These are phyloP conservation scores for Eimeria falciformis DNA, from an alignment of 169 alveolate genomes.

Conservation along the genomic window DNA sequence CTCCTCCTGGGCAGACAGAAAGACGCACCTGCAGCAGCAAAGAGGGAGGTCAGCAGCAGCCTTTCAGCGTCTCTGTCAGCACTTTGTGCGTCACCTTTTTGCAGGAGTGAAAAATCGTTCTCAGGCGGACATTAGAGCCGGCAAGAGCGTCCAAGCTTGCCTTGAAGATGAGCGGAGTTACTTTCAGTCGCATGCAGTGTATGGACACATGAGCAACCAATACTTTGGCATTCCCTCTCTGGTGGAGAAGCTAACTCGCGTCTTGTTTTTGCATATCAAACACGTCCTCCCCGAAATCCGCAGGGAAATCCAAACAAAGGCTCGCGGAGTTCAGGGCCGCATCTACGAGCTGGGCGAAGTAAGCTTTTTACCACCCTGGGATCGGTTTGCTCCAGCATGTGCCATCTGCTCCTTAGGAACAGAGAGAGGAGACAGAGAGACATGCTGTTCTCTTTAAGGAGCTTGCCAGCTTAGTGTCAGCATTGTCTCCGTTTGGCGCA, in stretches of 20 bases:
- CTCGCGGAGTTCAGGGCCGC: slow-evolving; percentile 55
- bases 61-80: neutral
- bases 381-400: too few relatives aligned
- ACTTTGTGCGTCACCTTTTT: slow-evolving; percentile 38
- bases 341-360: slow-evolving; percentile 77
- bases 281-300: slow-evolving; percentile 97
- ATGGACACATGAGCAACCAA: slow-evolving; percentile 94
- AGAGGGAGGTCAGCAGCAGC: neutral
- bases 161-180: slow-evolving; percentile 91
- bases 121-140: slow-evolving; percentile 90
- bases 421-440: too few relatives aligned
- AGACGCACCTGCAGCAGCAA: too few relatives aligned
- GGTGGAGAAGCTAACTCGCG: slow-evolving; percentile 96
- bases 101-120: slow-evolving; percentile 93
- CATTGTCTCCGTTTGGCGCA: neutral
- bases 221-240: slow-evolving; percentile 96
- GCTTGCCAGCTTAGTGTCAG: neutral
- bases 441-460: too few relatives aligned
- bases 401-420: too few relatives aligned
- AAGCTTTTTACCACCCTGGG: neutral
- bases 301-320: slow-evolving; percentile 88
- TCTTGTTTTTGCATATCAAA: slow-evolving; percentile 96
- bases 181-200: slow-evolving; percentile 95
- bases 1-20: too few relatives aligned
- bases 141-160: slow-evolving; percentile 88